These are phyloP conservation scores for Uronychia binucleata DNA, from an alignment of 73 alveolate genomes.

Conservation along the genomic window DNA sequence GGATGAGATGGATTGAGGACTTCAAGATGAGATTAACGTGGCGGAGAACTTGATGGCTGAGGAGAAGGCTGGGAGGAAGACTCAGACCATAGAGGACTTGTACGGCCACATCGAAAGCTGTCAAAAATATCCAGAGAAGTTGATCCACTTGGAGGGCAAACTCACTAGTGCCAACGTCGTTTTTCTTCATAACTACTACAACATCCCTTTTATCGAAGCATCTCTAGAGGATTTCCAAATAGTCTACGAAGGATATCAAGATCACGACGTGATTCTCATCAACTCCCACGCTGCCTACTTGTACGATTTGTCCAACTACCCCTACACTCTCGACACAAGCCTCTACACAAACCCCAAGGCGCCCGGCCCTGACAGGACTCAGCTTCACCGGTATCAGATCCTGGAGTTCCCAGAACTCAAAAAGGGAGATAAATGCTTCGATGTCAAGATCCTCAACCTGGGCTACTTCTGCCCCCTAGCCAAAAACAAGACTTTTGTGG, in stretches of 20 bases:
- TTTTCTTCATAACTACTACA: conserved; percentile 18
- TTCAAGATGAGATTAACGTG: not conserved
- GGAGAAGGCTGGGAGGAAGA: not conserved
- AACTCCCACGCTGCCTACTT: not conserved
- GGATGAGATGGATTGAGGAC: not conserved
- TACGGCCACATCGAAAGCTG: not conserved
- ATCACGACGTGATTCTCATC: conserved; percentile 7
- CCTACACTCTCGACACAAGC: conserved; percentile 33
- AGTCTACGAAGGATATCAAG: conserved; percentile 1
- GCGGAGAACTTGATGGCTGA: not conserved
- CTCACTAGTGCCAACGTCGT: not conserved
- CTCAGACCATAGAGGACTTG: not conserved
- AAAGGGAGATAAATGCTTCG: not conserved
- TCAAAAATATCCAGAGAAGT: not conserved
- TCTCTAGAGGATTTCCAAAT: not conserved
- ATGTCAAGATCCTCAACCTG: not conserved
- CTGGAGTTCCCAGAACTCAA: not conserved
- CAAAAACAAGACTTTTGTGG: not conserved
- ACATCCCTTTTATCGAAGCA: conserved; percentile 14
- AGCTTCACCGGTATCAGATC: not conserved
- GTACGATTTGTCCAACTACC: conserved; percentile 38
- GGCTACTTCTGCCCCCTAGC: not conserved
- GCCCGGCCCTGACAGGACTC: not conserved
- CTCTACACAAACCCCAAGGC: not conserved
- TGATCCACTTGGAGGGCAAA: not conserved